phyloP scores from a whole-genome alignment of 352 stramenopile species.

The Pythium myriotylum region DNA sequence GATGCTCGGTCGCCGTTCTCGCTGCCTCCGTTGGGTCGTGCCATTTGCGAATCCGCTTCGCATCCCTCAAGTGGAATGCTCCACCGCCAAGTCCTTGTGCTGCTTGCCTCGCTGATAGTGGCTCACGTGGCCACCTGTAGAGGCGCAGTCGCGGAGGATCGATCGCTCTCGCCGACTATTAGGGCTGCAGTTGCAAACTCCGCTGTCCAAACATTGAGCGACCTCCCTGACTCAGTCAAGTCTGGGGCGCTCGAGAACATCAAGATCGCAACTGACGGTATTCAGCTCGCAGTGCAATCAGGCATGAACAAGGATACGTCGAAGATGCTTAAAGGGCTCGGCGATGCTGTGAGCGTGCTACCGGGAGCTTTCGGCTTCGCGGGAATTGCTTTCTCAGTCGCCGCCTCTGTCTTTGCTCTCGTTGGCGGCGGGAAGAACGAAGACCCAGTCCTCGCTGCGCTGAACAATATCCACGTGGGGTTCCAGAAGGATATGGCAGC shows the following conservation, averaged over 20 bases:
- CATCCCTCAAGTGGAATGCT: no score
- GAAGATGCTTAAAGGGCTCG: constrained; percentile 43
- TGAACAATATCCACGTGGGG: constrained; percentile 30
- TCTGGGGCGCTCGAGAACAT: constrained; percentile 31
- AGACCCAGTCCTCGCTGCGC: constrained; percentile 38
- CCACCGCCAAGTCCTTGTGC: neutral
- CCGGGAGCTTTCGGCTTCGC: constrained; percentile 38
- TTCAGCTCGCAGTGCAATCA: constrained; percentile 42
- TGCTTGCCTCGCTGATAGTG: neutral
- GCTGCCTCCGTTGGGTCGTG: neutral
- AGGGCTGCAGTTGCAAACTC: constrained; percentile 12
- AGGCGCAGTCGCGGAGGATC: neutral
- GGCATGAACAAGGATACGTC: constrained; percentile 32
- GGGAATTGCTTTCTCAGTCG: constrained; percentile 50
- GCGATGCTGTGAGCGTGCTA: constrained; percentile 38
- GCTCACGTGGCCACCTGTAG: neutral
- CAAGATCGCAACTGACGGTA: constrained; percentile 46
- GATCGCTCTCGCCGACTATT: neutral
- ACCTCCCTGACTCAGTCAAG: constrained; percentile 12
- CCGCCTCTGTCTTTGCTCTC: constrained; percentile 37
- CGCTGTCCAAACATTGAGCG: constrained; percentile 31
- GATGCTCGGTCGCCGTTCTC: neutral
- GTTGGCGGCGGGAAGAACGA: constrained; percentile 7
- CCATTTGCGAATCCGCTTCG: no score
- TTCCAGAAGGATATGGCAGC: constrained; percentile 35